Conservation (phyloP, 2,329 filamentous ascomycete genomes). For the Aspergillus japonicus region DNA sequence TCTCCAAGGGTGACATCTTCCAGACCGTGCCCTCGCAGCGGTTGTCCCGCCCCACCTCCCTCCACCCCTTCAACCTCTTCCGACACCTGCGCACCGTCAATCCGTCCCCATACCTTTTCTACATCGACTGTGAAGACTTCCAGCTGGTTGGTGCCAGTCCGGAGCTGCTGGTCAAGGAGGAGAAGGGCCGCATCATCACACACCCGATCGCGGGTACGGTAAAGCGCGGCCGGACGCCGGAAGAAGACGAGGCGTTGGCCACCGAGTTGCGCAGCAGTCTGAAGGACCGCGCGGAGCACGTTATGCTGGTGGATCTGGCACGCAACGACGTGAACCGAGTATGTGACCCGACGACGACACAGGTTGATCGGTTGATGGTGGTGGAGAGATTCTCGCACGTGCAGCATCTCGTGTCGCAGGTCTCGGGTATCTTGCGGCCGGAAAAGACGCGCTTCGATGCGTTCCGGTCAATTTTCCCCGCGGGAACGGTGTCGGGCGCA, state of each 20-base stretch:
- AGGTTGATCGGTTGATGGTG: conserved; percentile 91
- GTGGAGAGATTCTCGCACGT: conserved; percentile 95
- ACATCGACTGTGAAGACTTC: conserved; percentile 86
- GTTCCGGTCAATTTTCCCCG: conserved; percentile 94
- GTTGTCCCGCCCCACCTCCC: conserved; percentile 79
- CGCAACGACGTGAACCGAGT: conserved; percentile 96
- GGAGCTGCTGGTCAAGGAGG: conserved; percentile 89
- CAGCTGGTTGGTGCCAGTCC: conserved; percentile 94
- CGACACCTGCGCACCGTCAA: conserved; percentile 95
- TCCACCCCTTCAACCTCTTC: conserved; percentile 99
- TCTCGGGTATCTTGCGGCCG: conserved; percentile 80
- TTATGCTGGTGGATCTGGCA: conserved; percentile 96
- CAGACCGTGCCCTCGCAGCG: conserved; percentile 95
- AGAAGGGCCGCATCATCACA: conserved; percentile 83
- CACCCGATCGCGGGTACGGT: conserved; percentile 97
- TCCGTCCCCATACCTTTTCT: conserved; percentile 96
- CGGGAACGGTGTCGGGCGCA: conserved; percentile 90
- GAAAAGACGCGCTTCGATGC: conserved; percentile 91
- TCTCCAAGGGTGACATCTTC: conserved; percentile 89
- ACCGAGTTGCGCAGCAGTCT: conserved; percentile 73
- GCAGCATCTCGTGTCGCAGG: conserved; percentile 93
- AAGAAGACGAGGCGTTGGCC: conserved; percentile 79
- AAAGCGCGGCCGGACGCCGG: conserved; percentile 74
- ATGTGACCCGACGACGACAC: conserved; percentile 83
- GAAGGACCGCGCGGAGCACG: conserved; percentile 92